phyloP scores from a whole-genome alignment of 148 eudicot species.

The Dysphania ambrosioides region DNA sequence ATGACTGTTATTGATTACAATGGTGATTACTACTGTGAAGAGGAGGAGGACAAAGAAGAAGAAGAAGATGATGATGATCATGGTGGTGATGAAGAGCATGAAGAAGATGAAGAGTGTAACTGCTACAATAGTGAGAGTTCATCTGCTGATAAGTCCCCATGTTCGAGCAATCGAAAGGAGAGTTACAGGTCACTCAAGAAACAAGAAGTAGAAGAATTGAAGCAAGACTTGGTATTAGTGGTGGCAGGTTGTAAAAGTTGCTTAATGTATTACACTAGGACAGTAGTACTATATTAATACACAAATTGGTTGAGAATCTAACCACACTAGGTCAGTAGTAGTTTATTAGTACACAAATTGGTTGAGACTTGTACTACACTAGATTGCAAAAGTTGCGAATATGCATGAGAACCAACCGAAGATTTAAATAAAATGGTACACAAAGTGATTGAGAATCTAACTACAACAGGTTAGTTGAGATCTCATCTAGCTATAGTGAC shows the following conservation, averaged over 20 bases:
- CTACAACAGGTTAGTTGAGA: no score
- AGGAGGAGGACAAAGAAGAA: slow-evolving; percentile 24
- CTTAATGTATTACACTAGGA: slow-evolving; percentile 88
- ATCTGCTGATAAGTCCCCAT: slow-evolving; percentile 42
- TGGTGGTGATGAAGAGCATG: no score
- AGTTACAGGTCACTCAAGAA: slow-evolving; percentile 26
- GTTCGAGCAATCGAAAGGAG: slow-evolving; percentile 27
- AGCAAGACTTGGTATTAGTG: slow-evolving; percentile 44
- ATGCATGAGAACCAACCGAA: no score
- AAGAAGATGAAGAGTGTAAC: slow-evolving; percentile 23
- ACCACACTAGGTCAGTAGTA: no score
- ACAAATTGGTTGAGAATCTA: no score
- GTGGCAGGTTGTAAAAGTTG: slow-evolving; percentile 94
- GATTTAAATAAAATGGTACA: no score
- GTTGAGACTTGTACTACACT: no score
- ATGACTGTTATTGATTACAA: slow-evolving; percentile 24
- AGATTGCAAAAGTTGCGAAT: no score
- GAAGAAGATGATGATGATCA: slow-evolving; percentile 17
- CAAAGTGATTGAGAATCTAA: no score
- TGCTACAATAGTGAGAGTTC: slow-evolving; percentile 58
- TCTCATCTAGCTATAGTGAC: no score
- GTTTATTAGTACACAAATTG: no score
- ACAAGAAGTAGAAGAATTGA: slow-evolving; percentile 8
- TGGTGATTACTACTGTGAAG: slow-evolving; percentile 34
- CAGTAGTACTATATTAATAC: no score